A percentile compares a stretch with the other conserved stretches of the same genome.
These are phyloP conservation scores for Cymbopogon citratus DNA, from an alignment of 176 grass and related monocot species.

Conservation along the genomic window DNA sequence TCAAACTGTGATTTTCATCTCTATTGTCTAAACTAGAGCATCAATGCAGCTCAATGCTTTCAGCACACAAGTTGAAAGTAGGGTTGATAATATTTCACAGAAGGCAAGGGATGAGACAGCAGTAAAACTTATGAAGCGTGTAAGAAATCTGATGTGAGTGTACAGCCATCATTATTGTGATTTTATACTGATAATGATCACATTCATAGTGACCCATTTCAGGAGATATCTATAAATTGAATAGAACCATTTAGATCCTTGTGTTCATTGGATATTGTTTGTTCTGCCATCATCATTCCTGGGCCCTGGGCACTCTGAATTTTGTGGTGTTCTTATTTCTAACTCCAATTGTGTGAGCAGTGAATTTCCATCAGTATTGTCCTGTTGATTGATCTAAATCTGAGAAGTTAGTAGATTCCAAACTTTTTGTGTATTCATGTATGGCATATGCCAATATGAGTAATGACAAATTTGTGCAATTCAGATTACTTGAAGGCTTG, in stretches of 20 bases:
- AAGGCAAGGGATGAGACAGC: conserved; percentile 55
- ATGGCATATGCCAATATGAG: neutral
- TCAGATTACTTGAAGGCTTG: conserved; percentile 76
- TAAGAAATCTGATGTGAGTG: conserved; percentile 89
- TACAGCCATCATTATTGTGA: neutral
- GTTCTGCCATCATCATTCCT: conserved; percentile 14
- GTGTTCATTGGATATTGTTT: conserved; percentile 2
- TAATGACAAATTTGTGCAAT: conserved; percentile 22
- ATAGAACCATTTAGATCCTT: conserved; percentile 17
- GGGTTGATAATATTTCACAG: conserved; percentile 52
- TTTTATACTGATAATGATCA: neutral
- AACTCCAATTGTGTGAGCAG: neutral
- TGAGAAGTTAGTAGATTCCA: neutral
- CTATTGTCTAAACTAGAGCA: conserved; percentile 40
- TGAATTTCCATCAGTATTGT: neutral
- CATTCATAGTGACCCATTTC: neutral
- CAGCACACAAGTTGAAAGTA: conserved; percentile 63
- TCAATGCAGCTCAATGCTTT: conserved; percentile 84
- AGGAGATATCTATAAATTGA: conserved; percentile 10
- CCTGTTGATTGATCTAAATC: neutral
- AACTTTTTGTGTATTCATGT: conserved; percentile 11
- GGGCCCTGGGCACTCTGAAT: neutral
- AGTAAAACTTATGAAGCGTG: conserved; percentile 69
- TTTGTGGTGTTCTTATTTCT: conserved; percentile 7
- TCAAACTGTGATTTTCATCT: conserved; percentile 15